A percentile compares a stretch with the other conserved stretches of the same genome.
Conservation (phyloP, 306 rosid genomes). For the Lupinus albus region DNA sequence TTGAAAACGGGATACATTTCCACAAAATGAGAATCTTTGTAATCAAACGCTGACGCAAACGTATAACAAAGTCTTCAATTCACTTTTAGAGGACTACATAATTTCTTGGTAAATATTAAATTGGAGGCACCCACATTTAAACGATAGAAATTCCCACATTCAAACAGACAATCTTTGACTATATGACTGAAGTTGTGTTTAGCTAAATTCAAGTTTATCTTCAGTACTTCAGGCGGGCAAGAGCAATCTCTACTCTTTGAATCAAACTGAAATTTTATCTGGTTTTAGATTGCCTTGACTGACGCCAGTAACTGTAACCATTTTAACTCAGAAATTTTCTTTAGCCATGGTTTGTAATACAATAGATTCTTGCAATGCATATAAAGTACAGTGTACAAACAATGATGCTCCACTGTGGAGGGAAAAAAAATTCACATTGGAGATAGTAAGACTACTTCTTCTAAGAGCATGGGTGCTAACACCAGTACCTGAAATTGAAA, state of each 20-base stretch:
- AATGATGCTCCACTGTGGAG: not conserved
- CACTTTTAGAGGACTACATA: not conserved
- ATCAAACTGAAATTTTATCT: not conserved
- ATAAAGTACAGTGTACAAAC: not conserved
- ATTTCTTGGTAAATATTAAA: not conserved
- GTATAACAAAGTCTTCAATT: not conserved
- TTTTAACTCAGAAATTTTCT: slow-evolving; percentile 12
- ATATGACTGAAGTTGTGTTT: not conserved
- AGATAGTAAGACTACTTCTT: not conserved
- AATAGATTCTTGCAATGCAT: not conserved
- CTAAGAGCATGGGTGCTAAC: slow-evolving; percentile 25
- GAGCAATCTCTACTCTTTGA: not conserved
- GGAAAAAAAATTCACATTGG: not conserved
- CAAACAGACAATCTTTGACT: no score
- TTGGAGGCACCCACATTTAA: no score
- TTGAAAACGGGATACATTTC: not conserved
- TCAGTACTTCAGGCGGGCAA: not conserved
- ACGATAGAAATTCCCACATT: no score
- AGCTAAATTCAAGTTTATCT: not conserved
- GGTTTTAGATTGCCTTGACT: not conserved
- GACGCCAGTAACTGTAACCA: not conserved
- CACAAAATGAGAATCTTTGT: not conserved
- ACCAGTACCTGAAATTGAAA: slow-evolving; percentile 3
- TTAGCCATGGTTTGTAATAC: slow-evolving; percentile 2
- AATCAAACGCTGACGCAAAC: not conserved